A percentile compares a stretch with the other conserved stretches of the same genome.
Conservation (phyloP, 495 filamentous ascomycete genomes). For the Hypoxylon intermedium region DNA sequence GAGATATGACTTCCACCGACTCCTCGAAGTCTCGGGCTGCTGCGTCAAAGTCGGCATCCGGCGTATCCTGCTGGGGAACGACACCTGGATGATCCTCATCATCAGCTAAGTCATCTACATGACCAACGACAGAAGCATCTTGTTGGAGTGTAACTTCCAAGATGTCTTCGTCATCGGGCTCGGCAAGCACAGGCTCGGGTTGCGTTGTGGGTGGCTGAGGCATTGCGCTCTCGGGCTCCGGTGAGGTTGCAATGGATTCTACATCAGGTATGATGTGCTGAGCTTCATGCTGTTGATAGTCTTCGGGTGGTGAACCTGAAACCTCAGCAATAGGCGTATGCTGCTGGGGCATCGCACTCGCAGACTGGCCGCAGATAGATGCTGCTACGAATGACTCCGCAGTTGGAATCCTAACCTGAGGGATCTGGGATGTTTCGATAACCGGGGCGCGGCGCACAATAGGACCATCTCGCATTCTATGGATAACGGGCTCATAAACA, state of each 20-base stretch:
- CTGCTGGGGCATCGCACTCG: neutral
- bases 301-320: neutral
- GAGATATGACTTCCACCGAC: neutral
- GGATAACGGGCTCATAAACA: constrained; percentile 36
- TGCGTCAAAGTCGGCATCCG: neutral
- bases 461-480: constrained; percentile 33
- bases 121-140: neutral
- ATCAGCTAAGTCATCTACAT: neutral
- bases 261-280: neutral
- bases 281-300: neutral
- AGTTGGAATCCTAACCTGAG: constrained; percentile 1
- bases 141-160: neutral
- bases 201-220: neutral
- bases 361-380: constrained; percentile 6
- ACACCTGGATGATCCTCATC: neutral
- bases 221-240: neutral
- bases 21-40: neutral
- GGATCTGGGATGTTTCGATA: constrained; percentile 4
- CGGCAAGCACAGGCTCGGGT: neutral
- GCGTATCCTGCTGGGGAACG: neutral
- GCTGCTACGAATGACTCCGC: constrained; percentile 1
- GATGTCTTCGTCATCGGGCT: neutral
- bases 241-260: neutral
- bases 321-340: neutral
- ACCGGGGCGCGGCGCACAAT: constrained; percentile 14